Evolutionary conservation across 208 protist species (phyloP).

Genomic region (Leishmania lainsoni): DNA sequence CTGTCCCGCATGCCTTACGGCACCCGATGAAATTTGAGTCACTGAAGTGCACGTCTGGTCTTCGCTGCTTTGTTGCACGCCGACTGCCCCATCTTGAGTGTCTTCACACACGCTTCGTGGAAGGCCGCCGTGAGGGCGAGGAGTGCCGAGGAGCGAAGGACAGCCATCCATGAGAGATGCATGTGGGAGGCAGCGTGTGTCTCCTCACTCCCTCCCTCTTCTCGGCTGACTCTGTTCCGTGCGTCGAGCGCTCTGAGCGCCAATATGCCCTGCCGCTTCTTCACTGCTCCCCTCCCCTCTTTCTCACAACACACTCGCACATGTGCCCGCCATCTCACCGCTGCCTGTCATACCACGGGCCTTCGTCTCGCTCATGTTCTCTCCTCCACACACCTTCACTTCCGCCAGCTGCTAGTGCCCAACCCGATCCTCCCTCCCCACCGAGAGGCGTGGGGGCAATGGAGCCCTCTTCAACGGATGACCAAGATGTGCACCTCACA

Average conservation of each 20-base stretch:
- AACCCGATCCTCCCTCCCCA: no score
- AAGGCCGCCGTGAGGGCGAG: not conserved
- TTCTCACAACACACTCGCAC: not conserved
- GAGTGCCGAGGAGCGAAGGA: not conserved
- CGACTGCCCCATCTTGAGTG: not conserved
- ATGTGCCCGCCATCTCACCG: not conserved
- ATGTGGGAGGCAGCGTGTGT: not conserved
- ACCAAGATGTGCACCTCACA: not conserved
- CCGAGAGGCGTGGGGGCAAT: not conserved
- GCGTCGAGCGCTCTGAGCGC: not conserved
- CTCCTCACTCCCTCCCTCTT: not conserved
- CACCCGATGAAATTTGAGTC: not conserved
- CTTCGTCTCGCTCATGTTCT: not conserved
- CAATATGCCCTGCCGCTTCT: not conserved
- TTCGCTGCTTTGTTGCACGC: not conserved
- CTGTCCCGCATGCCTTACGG: not conserved
- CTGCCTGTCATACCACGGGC: not conserved
- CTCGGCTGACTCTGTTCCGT: not conserved
- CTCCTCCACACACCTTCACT: not conserved
- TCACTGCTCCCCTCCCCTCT: not conserved
- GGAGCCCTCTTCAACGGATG: not conserved
- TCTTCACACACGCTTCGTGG: not conserved
- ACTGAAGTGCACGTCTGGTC: not conserved
- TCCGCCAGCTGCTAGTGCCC: not conserved
- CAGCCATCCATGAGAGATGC: not conserved